These are phyloP conservation scores for Tetradesmus obliquus DNA, from an alignment of 139 green algal genomes.

Conservation along the genomic window DNA sequence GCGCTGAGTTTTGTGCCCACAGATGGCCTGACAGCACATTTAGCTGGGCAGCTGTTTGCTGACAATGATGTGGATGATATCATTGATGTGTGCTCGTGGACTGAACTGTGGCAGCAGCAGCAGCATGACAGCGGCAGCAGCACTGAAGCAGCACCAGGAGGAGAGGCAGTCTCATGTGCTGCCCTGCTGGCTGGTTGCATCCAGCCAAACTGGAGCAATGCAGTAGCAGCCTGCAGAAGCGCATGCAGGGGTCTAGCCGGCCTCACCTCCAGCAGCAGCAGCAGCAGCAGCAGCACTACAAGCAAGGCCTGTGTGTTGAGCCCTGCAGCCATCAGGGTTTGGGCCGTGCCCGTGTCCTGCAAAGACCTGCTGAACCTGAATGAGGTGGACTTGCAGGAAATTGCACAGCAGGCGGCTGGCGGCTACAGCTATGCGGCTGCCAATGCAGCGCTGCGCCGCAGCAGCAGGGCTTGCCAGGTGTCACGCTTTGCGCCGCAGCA, in stretches of 20 bases:
- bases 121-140: not conserved
- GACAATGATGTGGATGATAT: slow-evolving; percentile 33
- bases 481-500: not conserved
- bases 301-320: not conserved
- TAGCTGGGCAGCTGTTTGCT: slow-evolving; percentile 11
- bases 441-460: not conserved
- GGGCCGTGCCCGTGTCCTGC: not conserved
- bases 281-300: not conserved
- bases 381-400: slow-evolving; percentile 3
- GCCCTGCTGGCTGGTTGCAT: slow-evolving; percentile 8
- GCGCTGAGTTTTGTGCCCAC: slow-evolving; percentile 8
- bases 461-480: not conserved
- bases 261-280: not conserved
- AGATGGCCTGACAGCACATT: not conserved
- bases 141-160: slow-evolving; percentile 17
- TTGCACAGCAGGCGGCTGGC: not conserved
- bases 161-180: not conserved
- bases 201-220: slow-evolving; percentile 17
- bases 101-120: slow-evolving; percentile 1
- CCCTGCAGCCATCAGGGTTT: slow-evolving; percentile 19
- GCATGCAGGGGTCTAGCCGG: not conserved
- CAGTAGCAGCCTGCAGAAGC: not conserved
- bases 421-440: not conserved
- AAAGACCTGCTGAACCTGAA: slow-evolving; percentile 37
- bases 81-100: slow-evolving; percentile 8